Conservation (phyloP, 2,329 filamentous ascomycete species). For the Cladophialophora immunda region DNA sequence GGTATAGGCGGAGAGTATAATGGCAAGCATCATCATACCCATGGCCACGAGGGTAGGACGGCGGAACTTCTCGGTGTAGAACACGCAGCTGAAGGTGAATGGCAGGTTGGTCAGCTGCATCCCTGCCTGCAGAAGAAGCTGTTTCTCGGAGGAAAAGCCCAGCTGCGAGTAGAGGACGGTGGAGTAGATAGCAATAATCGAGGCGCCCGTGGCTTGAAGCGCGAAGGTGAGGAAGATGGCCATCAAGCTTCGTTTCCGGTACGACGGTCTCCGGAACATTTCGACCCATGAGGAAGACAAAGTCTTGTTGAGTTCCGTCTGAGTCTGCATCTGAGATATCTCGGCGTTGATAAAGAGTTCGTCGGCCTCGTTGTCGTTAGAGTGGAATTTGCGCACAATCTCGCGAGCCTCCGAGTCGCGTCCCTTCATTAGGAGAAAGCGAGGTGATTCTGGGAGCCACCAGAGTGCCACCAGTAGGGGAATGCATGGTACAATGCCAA, state of each 20-base stretch:
- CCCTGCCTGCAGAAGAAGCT: background rate
- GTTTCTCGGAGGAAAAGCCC: too few species aligned
- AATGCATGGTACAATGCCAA: background rate
- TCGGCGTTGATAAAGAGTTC: background rate
- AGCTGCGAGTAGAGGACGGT: too few species aligned
- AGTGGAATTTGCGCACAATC: background rate
- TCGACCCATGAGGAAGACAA: too few species aligned
- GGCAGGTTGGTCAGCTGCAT: background rate
- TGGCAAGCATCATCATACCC: background rate
- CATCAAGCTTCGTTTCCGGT: too few species aligned
- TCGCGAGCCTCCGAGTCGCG: background rate
- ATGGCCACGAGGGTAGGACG: background rate
- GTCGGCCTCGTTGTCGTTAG: background rate
- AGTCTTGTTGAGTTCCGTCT: background rate
- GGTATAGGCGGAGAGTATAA: background rate
- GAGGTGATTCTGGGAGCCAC: background rate
- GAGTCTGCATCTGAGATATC: background rate
- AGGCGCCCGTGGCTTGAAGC: too few species aligned
- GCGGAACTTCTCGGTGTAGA: background rate
- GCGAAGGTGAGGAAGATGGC: too few species aligned
- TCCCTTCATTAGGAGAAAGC: background rate
- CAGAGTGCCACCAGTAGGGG: background rate
- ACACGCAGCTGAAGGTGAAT: background rate
- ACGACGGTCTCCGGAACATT: too few species aligned
- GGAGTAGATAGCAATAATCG: too few species aligned